These are phyloP conservation scores for Vaccinium macrocarpon DNA, from an alignment of 148 eudicot genomes.

Conservation along the genomic window DNA sequence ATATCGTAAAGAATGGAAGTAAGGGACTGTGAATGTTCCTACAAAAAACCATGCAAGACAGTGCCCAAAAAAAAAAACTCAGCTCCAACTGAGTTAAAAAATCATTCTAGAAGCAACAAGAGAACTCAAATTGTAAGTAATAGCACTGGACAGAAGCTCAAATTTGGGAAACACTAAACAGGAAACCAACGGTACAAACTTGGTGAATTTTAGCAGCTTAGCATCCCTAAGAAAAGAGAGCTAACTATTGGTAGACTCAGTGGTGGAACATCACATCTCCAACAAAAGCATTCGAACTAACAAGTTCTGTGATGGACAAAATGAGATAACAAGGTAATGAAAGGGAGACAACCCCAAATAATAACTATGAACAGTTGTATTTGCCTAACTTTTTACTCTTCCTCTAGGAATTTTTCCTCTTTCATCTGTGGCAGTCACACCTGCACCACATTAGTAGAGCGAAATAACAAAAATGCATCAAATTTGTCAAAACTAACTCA, in stretches of 20 bases:
- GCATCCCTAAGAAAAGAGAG: background rate
- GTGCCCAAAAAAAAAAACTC: background rate
- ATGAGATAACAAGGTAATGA: background rate
- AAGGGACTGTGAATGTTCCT: background rate
- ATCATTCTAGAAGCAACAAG: conserved; percentile 8
- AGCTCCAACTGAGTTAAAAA: background rate
- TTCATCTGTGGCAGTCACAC: conserved; percentile 4
- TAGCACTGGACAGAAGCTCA: background rate
- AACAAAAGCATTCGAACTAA: background rate
- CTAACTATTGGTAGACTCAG: background rate
- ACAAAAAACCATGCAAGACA: background rate
- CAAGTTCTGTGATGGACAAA: background rate
- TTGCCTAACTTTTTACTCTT: background rate
- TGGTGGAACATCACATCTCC: background rate
- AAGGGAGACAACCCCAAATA: background rate
- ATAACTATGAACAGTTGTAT: background rate
- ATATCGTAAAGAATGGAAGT: background rate
- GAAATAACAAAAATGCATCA: background rate
- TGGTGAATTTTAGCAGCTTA: background rate
- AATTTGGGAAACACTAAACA: background rate
- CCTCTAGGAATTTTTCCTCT: background rate
- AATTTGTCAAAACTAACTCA: background rate
- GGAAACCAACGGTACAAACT: background rate
- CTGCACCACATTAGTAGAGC: background rate
- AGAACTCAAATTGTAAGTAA: background rate